Evolutionary conservation across 1,139 yeast genomes (phyloP).

Genomic region (Pichia sp.): DNA sequence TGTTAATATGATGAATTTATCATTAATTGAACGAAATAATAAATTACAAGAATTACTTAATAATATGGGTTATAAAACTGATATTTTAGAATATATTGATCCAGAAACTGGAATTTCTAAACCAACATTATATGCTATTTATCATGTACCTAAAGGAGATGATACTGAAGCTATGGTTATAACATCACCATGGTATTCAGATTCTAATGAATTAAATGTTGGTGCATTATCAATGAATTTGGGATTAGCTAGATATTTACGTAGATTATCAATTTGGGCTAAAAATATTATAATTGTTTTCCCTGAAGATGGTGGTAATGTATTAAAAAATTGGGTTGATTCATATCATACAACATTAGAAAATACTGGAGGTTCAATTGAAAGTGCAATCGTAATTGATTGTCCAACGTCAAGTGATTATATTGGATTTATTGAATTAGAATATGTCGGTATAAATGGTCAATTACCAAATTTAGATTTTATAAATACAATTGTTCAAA

Average conservation of each 20-base stretch:
- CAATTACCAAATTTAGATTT: conserved; percentile 92
- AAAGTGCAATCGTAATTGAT: conserved; percentile 84
- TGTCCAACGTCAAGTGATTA: conserved; percentile 62
- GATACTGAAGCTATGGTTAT: conserved; percentile 94
- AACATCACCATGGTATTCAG: conserved; percentile 76
- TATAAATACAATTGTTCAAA: conserved; percentile 68
- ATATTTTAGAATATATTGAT: conserved; percentile 29
- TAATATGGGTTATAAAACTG: conserved; percentile 68
- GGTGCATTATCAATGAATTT: conserved; percentile 77
- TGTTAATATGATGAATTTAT: conserved; percentile 32
- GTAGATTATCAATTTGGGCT: conserved; percentile 89
- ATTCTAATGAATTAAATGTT: conserved; percentile 54
- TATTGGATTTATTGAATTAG: conserved; percentile 68
- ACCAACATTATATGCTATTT: conserved; percentile 62
- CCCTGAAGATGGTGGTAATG: conserved; percentile 63
- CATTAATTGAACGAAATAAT: conserved; percentile 36
- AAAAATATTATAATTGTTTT: conserved; percentile 85
- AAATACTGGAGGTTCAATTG: conserved; percentile 91
- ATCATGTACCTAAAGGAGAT: conserved; percentile 93
- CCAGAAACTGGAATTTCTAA: conserved; percentile 14
- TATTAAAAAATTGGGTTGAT: conserved; percentile 85
- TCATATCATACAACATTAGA: conserved; percentile 87
- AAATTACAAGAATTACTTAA: conserved; percentile 54
- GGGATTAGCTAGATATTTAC: conserved; percentile 73
- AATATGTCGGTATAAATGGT: conserved; percentile 88